Percentiles rank a stretch among this genome's conserved stretches.
Evolutionary conservation across 2,329 filamentous ascomycete genomes (phyloP).

Genomic region (Botrytis byssoidea): DNA sequence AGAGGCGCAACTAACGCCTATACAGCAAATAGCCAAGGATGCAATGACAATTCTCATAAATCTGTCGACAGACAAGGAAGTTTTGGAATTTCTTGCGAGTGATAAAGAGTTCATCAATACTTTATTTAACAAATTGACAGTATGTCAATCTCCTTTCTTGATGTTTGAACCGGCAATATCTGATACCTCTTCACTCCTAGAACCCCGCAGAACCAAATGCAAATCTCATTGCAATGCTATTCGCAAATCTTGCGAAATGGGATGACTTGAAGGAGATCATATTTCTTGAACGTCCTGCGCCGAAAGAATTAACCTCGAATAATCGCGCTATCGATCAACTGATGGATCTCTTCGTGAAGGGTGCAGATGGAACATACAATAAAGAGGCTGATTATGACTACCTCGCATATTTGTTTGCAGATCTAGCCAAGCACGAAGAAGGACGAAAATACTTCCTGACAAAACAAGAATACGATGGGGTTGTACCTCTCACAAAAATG

Average conservation of each 20-base stretch:
- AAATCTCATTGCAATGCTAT: slow-evolving; percentile 83
- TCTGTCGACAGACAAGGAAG: slow-evolving; percentile 71
- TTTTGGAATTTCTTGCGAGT: slow-evolving; percentile 68
- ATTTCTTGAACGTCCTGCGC: slow-evolving; percentile 63
- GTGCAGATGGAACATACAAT: slow-evolving; percentile 79
- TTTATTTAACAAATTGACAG: slow-evolving; percentile 69
- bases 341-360: slow-evolving; percentile 94
- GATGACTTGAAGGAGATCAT: slow-evolving; percentile 69
- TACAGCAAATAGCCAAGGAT: slow-evolving; percentile 85
- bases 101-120: slow-evolving; percentile 81
- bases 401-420: slow-evolving; percentile 89
- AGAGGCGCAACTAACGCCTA: slow-evolving; percentile 23
- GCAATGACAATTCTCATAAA: slow-evolving; percentile 89
- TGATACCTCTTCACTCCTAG: slow-evolving; percentile 42
- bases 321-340: slow-evolving; percentile 81
- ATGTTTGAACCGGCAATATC: slow-evolving; percentile 1
- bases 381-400: slow-evolving; percentile 86
- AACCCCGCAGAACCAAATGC: slow-evolving; percentile 75
- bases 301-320: slow-evolving; percentile 69
- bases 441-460: slow-evolving; percentile 73
- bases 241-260: slow-evolving; percentile 87
- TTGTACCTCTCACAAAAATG: slow-evolving; percentile 89
- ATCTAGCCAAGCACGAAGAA: slow-evolving; percentile 78
- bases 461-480: slow-evolving; percentile 71
- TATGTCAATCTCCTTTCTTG: slow-evolving; percentile 54